phyloP scores from a whole-genome alignment of 2,329 filamentous ascomycete genomes.

The Fusarium sp. region DNA sequence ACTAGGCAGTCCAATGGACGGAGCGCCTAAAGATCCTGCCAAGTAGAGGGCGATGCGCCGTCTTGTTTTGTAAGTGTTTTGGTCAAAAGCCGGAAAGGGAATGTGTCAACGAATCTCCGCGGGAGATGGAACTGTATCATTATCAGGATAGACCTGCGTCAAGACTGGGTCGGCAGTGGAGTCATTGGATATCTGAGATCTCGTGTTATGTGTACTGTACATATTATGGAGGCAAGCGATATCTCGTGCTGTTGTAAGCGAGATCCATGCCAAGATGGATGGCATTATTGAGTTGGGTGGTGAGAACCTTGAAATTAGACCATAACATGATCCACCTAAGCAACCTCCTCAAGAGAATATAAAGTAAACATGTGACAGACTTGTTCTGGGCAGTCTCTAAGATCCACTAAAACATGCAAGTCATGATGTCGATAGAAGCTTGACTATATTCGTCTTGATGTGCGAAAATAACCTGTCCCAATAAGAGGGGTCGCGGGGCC shows the following conservation, averaged over 20 bases:
- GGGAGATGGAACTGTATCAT: conserved; percentile 30
- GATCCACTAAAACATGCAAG: conserved; percentile 35
- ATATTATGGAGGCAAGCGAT: conserved; percentile 15
- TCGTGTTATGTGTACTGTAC: conserved; percentile 6
- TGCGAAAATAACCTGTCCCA: conserved; percentile 14
- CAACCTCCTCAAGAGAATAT: conserved; percentile 4
- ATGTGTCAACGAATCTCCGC: conserved; percentile 12
- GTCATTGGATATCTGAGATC: conserved; percentile 22
- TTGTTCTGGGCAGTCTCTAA: conserved; percentile 1
- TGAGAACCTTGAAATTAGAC: conserved; percentile 13
- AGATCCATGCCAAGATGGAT: conserved; percentile 25
- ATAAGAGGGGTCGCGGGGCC: conserved; percentile 30
- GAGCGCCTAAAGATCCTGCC: conserved; percentile 43
- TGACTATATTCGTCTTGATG: conserved; percentile 3
- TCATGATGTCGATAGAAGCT: conserved; percentile 29
- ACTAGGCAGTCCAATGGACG: conserved; percentile 44
- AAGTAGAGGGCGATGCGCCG: conserved; percentile 36
- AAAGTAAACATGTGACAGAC: conserved; percentile 14
- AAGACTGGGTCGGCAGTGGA: conserved; percentile 11
- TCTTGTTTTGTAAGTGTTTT: conserved; percentile 28
- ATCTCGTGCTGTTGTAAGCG: conserved; percentile 12
- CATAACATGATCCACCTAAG: conserved; percentile 34
- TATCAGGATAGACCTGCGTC: conserved; percentile 16
- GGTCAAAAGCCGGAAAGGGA: conserved; percentile 14
- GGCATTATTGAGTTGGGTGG: conserved; percentile 1